phyloP scores from a whole-genome alignment of 78 protist genomes.

The slime mould (Dictyostelium discoideum) region dicty_2.7 NC_007088.5:4096001-4096500 shows the following conservation, averaged over 20 bases:
- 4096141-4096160: too few relatives aligned
- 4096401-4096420: too few relatives aligned
- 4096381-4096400: conserved; percentile 7
- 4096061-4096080: conserved; percentile 11
- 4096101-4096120: neutral
- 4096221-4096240: conserved; percentile 86
- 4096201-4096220: conserved; percentile 88
- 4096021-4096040: conserved; percentile 56
- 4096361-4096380: conserved; percentile 28
- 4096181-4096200: conserved; percentile 78
- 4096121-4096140: neutral
- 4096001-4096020: conserved; percentile 72
- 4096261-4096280: conserved; percentile 12
- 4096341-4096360: neutral
- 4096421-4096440: neutral
- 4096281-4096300: conserved; percentile 11
- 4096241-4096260: conserved; percentile 88
- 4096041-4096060: neutral
- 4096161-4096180: conserved; percentile 12
- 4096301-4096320: conserved; percentile 11
- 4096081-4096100: neutral
- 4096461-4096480: neutral
- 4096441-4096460: conserved; percentile 31
- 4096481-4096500: neutral
- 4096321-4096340: conserved; percentile 3